Percentiles rank a stretch among this genome's conserved stretches.
Conservation (phyloP, 2,329 filamentous ascomycete species). For the Periconia sp. region DNA sequence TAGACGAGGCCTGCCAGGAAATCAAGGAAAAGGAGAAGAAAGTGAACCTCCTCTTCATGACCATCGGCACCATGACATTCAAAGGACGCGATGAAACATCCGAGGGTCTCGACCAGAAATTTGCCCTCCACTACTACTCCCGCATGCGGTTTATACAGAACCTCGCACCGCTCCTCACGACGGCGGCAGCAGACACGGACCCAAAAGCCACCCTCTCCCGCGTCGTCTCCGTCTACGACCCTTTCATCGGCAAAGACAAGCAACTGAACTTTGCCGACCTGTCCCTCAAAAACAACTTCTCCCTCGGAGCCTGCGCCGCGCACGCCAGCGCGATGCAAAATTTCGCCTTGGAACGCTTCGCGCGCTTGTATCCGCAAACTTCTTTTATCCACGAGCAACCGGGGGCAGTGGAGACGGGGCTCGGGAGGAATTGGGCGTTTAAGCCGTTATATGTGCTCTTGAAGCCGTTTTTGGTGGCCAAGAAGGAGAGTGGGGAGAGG, state of each 20-base stretch:
- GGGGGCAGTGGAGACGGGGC: slow-evolving; percentile 23
- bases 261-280: slow-evolving; percentile 28
- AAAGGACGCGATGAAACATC: slow-evolving; percentile 40
- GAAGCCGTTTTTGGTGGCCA: slow-evolving; percentile 21
- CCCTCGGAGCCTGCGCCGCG: slow-evolving; percentile 22
- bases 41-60: slow-evolving; percentile 60
- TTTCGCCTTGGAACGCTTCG: slow-evolving; percentile 29
- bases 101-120: slow-evolving; percentile 41
- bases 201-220: slow-evolving; percentile 23
- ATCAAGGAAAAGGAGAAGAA: slow-evolving; percentile 54
- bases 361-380: slow-evolving; percentile 18
- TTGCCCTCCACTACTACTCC: slow-evolving; percentile 38
- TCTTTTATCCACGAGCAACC: slow-evolving; percentile 35
- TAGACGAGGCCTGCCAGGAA: slow-evolving; percentile 49
- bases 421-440: slow-evolving; percentile 4
- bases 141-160: slow-evolving; percentile 44
- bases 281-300: slow-evolving; percentile 26
- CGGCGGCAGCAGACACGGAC: slow-evolving; percentile 14
- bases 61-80: slow-evolving; percentile 51
- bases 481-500: slow-evolving; percentile 35
- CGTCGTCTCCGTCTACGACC: slow-evolving; percentile 34
- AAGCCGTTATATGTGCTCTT: slow-evolving; percentile 12
- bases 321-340: slow-evolving; percentile 31
- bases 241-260: slow-evolving; percentile 14
- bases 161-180: slow-evolving; percentile 39